phyloP scores from a whole-genome alignment of 2,329 filamentous ascomycete genomes.

The Calonectria hawksworthii region DNA sequence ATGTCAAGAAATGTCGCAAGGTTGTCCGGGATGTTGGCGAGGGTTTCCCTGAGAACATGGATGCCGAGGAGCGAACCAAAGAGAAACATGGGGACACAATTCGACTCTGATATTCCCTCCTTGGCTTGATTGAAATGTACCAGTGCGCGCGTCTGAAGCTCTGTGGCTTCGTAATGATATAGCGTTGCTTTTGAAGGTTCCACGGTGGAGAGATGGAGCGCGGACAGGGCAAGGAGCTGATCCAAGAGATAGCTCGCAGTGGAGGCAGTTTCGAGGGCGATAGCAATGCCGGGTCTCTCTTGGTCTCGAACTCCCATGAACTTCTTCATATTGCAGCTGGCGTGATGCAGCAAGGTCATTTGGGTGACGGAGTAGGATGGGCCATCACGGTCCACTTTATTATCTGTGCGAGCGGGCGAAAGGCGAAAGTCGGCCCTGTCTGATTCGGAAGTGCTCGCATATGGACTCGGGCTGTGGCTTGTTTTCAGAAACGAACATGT shows the following conservation, averaged over 20 bases:
- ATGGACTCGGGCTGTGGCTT: not conserved
- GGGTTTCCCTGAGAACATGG: slow-evolving; percentile 59
- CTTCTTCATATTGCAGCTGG: not conserved
- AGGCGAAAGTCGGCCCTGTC: not conserved
- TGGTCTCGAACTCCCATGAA: not conserved
- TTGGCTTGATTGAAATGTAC: slow-evolving; percentile 45
- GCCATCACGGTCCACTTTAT: not conserved
- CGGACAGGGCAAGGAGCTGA: not conserved
- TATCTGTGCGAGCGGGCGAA: not conserved
- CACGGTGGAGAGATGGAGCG: not conserved
- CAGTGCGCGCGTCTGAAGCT: slow-evolving; percentile 53
- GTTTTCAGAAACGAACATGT: not conserved
- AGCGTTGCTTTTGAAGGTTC: slow-evolving; percentile 12
- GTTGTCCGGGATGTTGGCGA: slow-evolving; percentile 45
- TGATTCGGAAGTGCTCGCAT: not conserved
- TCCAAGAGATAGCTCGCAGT: not conserved
- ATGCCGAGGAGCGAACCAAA: slow-evolving; percentile 55
- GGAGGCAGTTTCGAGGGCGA: not conserved
- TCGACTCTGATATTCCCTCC: slow-evolving; percentile 34
- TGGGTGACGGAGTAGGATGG: not conserved
- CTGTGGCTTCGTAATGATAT: slow-evolving; percentile 51
- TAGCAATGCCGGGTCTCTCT: not conserved
- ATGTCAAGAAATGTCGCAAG: slow-evolving; percentile 49
- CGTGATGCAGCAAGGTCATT: not conserved
- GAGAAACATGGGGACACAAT: slow-evolving; percentile 50